Evolutionary conservation across 106 monocot species (phyloP).

Genomic region (Iris macrosiphon): DNA sequence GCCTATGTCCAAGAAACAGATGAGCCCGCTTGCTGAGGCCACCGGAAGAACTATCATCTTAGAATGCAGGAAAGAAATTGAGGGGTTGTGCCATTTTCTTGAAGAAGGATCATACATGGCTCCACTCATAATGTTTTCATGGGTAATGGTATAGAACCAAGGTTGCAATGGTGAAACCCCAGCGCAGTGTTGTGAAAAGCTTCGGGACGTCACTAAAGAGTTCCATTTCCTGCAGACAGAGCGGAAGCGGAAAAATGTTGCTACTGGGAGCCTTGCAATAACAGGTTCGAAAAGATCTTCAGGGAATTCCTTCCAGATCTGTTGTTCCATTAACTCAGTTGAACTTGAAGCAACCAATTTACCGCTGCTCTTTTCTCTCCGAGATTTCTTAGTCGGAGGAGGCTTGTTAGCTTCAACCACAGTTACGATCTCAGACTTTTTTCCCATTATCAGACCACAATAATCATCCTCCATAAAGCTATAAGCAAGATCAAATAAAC

Average conservation of each 20-base stretch:
- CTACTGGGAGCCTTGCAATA: conserved; percentile 64
- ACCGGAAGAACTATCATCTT: conserved; percentile 42
- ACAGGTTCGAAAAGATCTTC: conserved; percentile 73
- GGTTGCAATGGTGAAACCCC: conserved; percentile 26
- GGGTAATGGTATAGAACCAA: conserved; percentile 70
- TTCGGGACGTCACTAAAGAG: conserved; percentile 35
- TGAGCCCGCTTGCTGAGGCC: conserved; percentile 75
- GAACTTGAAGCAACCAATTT: conserved; percentile 19
- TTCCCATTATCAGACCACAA: conserved; percentile 16
- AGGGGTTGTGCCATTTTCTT: conserved; percentile 57
- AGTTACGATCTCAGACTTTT: conserved; percentile 21
- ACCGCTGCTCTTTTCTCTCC: conserved; percentile 27
- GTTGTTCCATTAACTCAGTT: conserved; percentile 40
- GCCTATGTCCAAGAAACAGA: conserved; percentile 64
- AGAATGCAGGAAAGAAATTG: conserved; percentile 30
- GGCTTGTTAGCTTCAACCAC: conserved; percentile 31
- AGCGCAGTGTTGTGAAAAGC: conserved; percentile 44
- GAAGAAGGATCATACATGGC: conserved; percentile 67
- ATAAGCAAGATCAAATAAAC: conserved; percentile 25
- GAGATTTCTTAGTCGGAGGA: conserved; percentile 38
- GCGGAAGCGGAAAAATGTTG: conserved; percentile 72
- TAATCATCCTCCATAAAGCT: conserved; percentile 32
- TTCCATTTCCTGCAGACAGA: conserved; percentile 84
- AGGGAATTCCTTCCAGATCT: conserved; percentile 77
- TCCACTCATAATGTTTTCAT: conserved; percentile 24